Base-by-base conservation (phyloP, 108 stramenopile species). In the Cyclostephanos invisitatus region DNA sequence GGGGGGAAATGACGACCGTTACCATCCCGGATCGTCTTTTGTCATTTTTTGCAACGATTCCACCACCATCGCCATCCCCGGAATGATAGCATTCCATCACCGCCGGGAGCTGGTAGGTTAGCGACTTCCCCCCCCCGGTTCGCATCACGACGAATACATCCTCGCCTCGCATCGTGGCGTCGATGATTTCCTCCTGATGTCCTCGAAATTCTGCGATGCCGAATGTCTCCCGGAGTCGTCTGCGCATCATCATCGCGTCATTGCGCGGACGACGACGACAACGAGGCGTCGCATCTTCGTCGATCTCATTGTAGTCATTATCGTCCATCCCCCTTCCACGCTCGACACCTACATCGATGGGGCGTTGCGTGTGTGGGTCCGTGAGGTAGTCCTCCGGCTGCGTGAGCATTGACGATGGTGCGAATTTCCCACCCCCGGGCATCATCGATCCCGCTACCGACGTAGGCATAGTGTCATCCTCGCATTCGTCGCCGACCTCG, bases 91-190 rank as follows among this genome's bases (percentile, higher is more conserved):
- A 54, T 58, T 89, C 86, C 11, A 91, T 67, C 15, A 89, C 64
- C 12, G 96, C 91, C 5, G 97, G 93, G 8, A 98, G 81, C 77
- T 96, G 94, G 80, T 96, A 98, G 17, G 94, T 92, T 17, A 99
- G 74, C 11, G 75, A 80, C 83, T 98, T 99, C 7, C 98, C 98
- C 8, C 94, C 94, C 9, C 92, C 92, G 12, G 98, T 98, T 20
- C 92, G 82, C 97, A 98, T 97, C 47, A 98, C 75, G 28, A 94
- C 91, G 72, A 98, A 97, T 20, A 80, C 91, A 77, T 98, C 96
- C 24, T 87, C 61, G 15, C 74, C 83, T 49, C 75, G 67, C 14
- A 96, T 72, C 5, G 97, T 97, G 50, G 81, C 83, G 68, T 95
- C 83, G 21, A 97, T 95, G 47, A 97, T 91, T 51, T 85, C 85